These are phyloP conservation scores for Claviceps paspali DNA, from an alignment of 2,329 filamentous ascomycete genomes.

Conservation along the genomic window DNA sequence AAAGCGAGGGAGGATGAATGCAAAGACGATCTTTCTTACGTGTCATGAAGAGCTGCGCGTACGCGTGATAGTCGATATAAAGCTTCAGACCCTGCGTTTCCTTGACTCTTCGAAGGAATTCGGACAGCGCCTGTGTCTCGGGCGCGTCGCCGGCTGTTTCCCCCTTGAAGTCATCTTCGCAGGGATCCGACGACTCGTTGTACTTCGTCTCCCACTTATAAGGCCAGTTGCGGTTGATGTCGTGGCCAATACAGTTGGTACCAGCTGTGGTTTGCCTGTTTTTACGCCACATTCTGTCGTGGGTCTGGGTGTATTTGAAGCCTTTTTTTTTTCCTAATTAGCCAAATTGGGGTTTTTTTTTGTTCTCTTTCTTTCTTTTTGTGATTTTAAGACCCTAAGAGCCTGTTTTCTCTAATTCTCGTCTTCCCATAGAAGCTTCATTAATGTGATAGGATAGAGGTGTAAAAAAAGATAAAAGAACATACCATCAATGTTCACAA, in stretches of 20 bases:
- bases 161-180: slow-evolving; percentile 33
- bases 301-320: slow-evolving; percentile 42
- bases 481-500: slow-evolving; percentile 46
- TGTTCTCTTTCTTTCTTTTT: too few relatives aligned
- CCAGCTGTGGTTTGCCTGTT: slow-evolving; percentile 27
- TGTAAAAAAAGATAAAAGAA: background rate
- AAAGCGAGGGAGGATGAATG: too few relatives aligned
- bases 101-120: slow-evolving; percentile 18
- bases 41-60: slow-evolving; percentile 44
- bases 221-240: slow-evolving; percentile 48
- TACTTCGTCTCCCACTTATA: slow-evolving; percentile 32
- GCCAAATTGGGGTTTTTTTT: too few relatives aligned
- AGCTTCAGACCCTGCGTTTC: slow-evolving; percentile 35
- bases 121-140: slow-evolving; percentile 34
- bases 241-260: slow-evolving; percentile 32
- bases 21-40: too few relatives aligned
- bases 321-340: too few relatives aligned
- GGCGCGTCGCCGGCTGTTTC: slow-evolving; percentile 28
- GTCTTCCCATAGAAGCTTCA: too few relatives aligned
- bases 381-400: too few relatives aligned
- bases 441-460: too few relatives aligned
- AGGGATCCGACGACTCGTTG: slow-evolving; percentile 36
- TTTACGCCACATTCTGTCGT: slow-evolving; percentile 46
- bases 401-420: too few relatives aligned
- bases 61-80: slow-evolving; percentile 52